Conservation (phyloP, 768 basidiomycete genomes). For the Hemileccinum impolitum region DNA sequence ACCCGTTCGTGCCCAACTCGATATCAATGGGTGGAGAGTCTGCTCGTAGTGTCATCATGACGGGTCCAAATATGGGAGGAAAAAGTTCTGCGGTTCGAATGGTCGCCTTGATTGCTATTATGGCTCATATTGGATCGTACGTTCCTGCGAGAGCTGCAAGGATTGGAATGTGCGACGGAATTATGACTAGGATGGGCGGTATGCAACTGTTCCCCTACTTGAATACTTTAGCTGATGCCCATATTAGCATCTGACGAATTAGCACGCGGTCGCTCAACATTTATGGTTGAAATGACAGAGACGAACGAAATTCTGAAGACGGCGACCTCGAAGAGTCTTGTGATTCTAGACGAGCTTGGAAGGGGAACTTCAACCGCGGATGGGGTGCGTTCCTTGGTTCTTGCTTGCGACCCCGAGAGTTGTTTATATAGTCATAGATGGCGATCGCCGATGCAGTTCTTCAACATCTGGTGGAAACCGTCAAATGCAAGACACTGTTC, state of each 20-base stretch:
- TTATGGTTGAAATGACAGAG: conserved; percentile 97
- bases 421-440: conserved; percentile 48
- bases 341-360: conserved; percentile 89
- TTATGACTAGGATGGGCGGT: conserved; percentile 91
- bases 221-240: conserved; percentile 1
- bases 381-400: conserved; percentile 47
- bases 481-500: conserved; percentile 75
- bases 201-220: conserved; percentile 18
- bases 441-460: conserved; percentile 83
- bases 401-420: neutral
- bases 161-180: conserved; percentile 77
- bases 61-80: conserved; percentile 84
- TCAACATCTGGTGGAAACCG: conserved; percentile 58
- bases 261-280: conserved; percentile 82
- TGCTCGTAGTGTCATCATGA: conserved; percentile 65
- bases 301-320: conserved; percentile 84
- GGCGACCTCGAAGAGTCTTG: conserved; percentile 72
- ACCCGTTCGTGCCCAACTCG: conserved; percentile 86
- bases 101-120: conserved; percentile 71
- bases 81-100: conserved; percentile 84
- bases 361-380: conserved; percentile 92
- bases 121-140: conserved; percentile 88
- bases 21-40: conserved; percentile 56
- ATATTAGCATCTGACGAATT: conserved; percentile 80
- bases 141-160: conserved; percentile 78